A percentile compares a stretch with the other conserved stretches of the same genome.
These are phyloP conservation scores for Litchi chinensis DNA, from an alignment of 345 rosid species.

Conservation along the genomic window DNA sequence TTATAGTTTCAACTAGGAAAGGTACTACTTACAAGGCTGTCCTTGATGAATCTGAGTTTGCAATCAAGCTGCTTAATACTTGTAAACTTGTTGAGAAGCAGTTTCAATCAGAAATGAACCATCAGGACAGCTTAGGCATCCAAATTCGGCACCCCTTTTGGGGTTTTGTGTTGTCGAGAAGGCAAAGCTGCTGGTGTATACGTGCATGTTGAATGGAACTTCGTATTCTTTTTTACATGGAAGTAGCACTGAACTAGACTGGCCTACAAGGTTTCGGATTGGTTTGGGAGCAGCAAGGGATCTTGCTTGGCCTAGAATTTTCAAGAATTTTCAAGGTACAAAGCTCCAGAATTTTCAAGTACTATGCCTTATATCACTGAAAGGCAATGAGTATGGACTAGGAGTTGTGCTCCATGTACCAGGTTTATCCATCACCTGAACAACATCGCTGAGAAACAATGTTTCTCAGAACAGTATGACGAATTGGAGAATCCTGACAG, in stretches of 20 bases:
- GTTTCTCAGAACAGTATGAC: conserved; percentile 16
- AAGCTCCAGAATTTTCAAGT: conserved; percentile 71
- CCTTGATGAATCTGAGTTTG: conserved; percentile 86
- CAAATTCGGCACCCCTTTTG: conserved; percentile 82
- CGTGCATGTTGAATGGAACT: conserved; percentile 50
- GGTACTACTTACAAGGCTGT: conserved; percentile 80
- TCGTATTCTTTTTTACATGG: conserved; percentile 57
- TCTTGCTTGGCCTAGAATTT: conserved; percentile 57
- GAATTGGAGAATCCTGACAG: conserved; percentile 33
- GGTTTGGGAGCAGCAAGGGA: conserved; percentile 78
- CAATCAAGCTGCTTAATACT: conserved; percentile 61
- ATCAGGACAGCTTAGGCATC: conserved; percentile 82
- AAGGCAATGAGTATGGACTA: conserved; percentile 79
- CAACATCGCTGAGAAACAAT: conserved; percentile 51
- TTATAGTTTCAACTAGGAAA: conserved; percentile 59
- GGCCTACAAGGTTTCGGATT: conserved; percentile 68
- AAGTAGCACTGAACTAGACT: conserved; percentile 47
- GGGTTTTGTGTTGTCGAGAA: conserved; percentile 82
- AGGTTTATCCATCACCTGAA: conserved; percentile 64
- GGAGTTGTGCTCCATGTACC: conserved; percentile 66
- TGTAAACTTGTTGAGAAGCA: conserved; percentile 74
- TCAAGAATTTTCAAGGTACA: neutral
- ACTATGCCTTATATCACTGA: conserved; percentile 63
- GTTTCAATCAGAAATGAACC: conserved; percentile 73
- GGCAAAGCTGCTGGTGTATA: conserved; percentile 81